Conservation (phyloP, 1,139 yeast genomes). For the Nakaseomyces sp. region DNA sequence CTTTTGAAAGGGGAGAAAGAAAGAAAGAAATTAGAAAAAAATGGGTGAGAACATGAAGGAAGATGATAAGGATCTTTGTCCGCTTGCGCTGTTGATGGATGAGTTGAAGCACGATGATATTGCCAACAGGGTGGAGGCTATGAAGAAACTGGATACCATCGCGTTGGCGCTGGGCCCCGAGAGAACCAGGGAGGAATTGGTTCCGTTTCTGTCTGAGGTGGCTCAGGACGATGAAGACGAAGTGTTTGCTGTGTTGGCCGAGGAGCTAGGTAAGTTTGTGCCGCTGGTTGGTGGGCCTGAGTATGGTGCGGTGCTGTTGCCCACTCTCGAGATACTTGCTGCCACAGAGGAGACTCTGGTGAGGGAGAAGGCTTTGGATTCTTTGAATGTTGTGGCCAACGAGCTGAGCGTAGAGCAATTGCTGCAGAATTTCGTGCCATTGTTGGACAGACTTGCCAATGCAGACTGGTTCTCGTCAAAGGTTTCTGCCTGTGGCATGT, state of each 20-base stretch:
- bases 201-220: conserved; percentile 83
- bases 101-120: conserved; percentile 95
- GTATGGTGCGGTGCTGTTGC: conserved; percentile 66
- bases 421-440: conserved; percentile 57
- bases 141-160: conserved; percentile 88
- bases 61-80: conserved; percentile 56
- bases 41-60: not conserved
- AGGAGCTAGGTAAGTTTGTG: conserved; percentile 78
- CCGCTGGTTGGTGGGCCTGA: conserved; percentile 83
- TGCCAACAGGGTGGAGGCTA: conserved; percentile 85
- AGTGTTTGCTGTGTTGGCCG: conserved; percentile 88
- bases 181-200: conserved; percentile 77
- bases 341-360: conserved; percentile 98
- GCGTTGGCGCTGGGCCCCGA: conserved; percentile 94
- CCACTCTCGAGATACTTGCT: conserved; percentile 80
- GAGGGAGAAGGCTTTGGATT: conserved; percentile 85
- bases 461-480: conserved; percentile 95
- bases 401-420: conserved; percentile 63
- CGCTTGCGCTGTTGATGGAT: conserved; percentile 92
- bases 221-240: conserved; percentile 99
- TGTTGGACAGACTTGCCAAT: conserved; percentile 67
- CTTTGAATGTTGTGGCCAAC: conserved; percentile 63
- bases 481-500: conserved; percentile 88
- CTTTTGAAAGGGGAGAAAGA: not conserved
- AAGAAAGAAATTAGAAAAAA: not conserved